phyloP scores from a whole-genome alignment of 805 yeast genomes.

The Saccharomycopsis olivae region DNA sequence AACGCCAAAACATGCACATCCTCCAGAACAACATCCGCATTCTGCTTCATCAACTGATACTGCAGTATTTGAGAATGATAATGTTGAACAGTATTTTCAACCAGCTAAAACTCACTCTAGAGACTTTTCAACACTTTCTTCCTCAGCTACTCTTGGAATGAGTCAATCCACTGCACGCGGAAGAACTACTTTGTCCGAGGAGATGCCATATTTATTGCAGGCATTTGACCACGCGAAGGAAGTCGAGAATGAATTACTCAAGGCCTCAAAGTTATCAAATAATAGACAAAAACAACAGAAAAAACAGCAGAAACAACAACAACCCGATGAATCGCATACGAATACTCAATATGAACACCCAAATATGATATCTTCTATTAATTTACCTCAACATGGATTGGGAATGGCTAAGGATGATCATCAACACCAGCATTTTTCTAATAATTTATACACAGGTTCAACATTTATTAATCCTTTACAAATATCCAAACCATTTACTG shows the following conservation, averaged over 20 bases:
- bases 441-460: not conserved
- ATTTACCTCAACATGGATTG: not conserved
- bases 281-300: not conserved
- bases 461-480: not conserved
- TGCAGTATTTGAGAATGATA: constrained; percentile 14
- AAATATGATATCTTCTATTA: not conserved
- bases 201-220: constrained; percentile 52
- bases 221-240: constrained; percentile 57
- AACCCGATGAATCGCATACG: not conserved
- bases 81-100: constrained; percentile 2
- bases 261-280: not conserved
- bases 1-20: not conserved
- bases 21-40: not conserved
- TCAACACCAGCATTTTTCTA: not conserved
- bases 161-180: constrained; percentile 24
- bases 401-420: not conserved
- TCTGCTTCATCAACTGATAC: not conserved
- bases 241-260: constrained; percentile 38
- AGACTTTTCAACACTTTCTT: constrained; percentile 1
- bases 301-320: not conserved
- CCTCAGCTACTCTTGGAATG: constrained; percentile 4
- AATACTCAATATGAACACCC: not conserved
- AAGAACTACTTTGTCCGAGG: constrained; percentile 46
- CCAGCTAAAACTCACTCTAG: constrained; percentile 2
- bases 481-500: not conserved